These are phyloP conservation scores for Hemileccinum rubropunctum DNA, from an alignment of 768 basidiomycete species.

Conservation along the genomic window DNA sequence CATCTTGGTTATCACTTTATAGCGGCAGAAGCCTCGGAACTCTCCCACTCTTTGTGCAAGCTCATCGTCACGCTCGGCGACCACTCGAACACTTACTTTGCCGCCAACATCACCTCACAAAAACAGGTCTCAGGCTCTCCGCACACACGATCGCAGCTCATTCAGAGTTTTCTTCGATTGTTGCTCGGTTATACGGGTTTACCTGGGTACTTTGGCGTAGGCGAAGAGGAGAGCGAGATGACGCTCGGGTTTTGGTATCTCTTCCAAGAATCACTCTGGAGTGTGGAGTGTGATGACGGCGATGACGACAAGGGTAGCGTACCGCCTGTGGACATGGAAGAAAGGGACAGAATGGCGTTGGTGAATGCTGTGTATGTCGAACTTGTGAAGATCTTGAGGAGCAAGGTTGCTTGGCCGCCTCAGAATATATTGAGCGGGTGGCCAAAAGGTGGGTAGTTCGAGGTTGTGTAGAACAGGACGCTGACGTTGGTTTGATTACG, in stretches of 20 bases:
- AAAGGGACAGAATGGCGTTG: slow-evolving; percentile 45
- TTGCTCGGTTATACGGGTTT: slow-evolving; percentile 73
- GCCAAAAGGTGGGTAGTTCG: slow-evolving; percentile 58
- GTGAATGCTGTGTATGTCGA: slow-evolving; percentile 79
- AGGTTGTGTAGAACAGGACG: not conserved
- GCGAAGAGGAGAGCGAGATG: slow-evolving; percentile 87
- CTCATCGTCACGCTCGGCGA: slow-evolving; percentile 81
- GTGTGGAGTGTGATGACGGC: slow-evolving; percentile 48
- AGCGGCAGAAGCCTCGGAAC: slow-evolving; percentile 42
- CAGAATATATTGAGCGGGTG: slow-evolving; percentile 45
- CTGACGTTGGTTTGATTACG: slow-evolving; percentile 6
- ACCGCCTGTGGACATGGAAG: slow-evolving; percentile 20
- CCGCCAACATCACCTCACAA: slow-evolving; percentile 58
- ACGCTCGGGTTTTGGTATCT: slow-evolving; percentile 89
- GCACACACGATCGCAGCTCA: slow-evolving; percentile 47
- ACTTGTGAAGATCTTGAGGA: slow-evolving; percentile 64
- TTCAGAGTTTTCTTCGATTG: slow-evolving; percentile 69
- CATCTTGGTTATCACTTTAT: not conserved
- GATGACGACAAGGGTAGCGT: slow-evolving; percentile 30
- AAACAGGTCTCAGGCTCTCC: slow-evolving; percentile 33
- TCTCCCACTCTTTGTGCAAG: slow-evolving; percentile 74
- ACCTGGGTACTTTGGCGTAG: slow-evolving; percentile 73
- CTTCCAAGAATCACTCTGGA: slow-evolving; percentile 86
- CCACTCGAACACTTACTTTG: slow-evolving; percentile 79
- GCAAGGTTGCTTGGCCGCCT: slow-evolving; percentile 74